Conservation (phyloP, 192 early-diverging fungal species). For the Podila minutissima region DNA sequence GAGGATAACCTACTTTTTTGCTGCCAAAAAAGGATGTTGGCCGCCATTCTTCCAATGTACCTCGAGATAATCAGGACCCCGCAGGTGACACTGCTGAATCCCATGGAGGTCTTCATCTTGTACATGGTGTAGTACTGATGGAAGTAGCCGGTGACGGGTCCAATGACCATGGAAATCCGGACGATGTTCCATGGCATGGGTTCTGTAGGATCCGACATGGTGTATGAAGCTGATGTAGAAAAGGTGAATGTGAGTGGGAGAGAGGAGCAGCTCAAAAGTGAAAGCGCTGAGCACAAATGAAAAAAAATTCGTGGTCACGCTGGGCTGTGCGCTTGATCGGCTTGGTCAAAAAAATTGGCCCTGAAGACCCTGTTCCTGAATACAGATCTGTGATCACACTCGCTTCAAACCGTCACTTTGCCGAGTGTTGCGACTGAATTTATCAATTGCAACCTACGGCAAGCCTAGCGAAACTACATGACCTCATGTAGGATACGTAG, state of each 20-base stretch:
- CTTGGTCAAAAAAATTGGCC: no score
- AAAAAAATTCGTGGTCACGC: no score
- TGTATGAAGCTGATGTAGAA: background rate
- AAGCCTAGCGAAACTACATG: no score
- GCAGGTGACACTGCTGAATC: slow-evolving; percentile 65
- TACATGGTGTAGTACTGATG: slow-evolving; percentile 63
- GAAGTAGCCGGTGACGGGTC: slow-evolving; percentile 67
- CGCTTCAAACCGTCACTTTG: no score
- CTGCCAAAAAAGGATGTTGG: background rate
- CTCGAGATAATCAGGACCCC: slow-evolving; percentile 64
- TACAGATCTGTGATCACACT: no score
- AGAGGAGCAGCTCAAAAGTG: background rate
- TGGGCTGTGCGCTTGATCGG: no score
- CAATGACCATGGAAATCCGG: slow-evolving; percentile 61
- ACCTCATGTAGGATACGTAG: no score
- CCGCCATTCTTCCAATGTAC: slow-evolving; percentile 10
- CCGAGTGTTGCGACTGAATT: no score
- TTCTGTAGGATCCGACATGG: slow-evolving; percentile 32
- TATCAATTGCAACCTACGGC: no score
- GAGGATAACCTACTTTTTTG: background rate
- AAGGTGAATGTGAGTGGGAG: background rate
- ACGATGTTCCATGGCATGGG: slow-evolving; percentile 46
- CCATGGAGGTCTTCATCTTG: slow-evolving; percentile 57
- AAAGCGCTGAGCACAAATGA: no score
- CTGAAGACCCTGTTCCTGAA: no score